Evolutionary conservation across 2,329 filamentous ascomycete genomes (phyloP).

Genomic region (Penicillium italicum): DNA sequence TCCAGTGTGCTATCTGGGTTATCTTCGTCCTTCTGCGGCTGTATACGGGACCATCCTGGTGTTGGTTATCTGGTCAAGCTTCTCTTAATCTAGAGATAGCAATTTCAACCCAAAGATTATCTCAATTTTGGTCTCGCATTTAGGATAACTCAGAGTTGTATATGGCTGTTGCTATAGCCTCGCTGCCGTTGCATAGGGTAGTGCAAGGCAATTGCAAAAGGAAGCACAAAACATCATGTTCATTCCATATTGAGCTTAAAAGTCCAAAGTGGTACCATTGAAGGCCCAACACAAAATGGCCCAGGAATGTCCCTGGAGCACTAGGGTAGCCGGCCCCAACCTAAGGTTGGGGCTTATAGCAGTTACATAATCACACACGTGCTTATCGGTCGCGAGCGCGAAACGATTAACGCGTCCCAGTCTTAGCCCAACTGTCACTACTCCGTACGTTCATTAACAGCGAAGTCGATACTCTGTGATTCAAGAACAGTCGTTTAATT

Average conservation of each 20-base stretch:
- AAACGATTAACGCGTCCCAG: conserved; percentile 22
- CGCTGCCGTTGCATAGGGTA: neutral
- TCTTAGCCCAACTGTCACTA: conserved; percentile 12
- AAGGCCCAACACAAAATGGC: neutral
- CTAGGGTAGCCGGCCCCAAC: too few species aligned
- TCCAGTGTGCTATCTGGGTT: conserved; percentile 8
- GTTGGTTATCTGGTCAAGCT: conserved; percentile 8
- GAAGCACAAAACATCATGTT: neutral
- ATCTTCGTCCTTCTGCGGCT: conserved; percentile 4
- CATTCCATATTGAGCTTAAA: neutral
- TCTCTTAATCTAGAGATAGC: conserved; percentile 13
- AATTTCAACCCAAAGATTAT: conserved; percentile 12
- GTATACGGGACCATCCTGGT: conserved; percentile 11
- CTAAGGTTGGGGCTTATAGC: too few species aligned
- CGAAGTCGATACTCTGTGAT: neutral
- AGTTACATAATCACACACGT: conserved; percentile 18
- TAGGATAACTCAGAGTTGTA: neutral
- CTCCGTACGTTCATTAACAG: neutral
- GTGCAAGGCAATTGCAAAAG: neutral
- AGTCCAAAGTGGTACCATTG: neutral
- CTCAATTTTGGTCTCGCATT: neutral
- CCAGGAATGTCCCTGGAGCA: neutral
- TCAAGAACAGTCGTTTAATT: neutral
- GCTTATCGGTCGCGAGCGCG: conserved; percentile 25
- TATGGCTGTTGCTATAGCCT: neutral